Evolutionary conservation across 495 filamentous ascomycete species (phyloP), one percentile per base, ranked within the genome.

Genomic region (Penicillium nucicola): DNA sequence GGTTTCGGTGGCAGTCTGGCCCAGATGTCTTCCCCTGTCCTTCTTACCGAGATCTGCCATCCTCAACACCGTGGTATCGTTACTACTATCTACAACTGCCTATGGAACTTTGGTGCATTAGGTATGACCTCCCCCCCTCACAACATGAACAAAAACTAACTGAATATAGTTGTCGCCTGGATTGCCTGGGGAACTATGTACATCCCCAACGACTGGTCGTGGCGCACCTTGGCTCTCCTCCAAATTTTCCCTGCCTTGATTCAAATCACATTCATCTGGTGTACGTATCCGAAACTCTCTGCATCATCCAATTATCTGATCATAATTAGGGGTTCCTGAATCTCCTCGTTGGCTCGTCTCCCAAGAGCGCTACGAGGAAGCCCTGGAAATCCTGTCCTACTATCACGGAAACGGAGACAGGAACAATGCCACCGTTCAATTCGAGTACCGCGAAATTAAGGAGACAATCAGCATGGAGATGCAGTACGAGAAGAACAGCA

Each of bases 51-150:
- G 67, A 68, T 85, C 39, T 74, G 70, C 47, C 82, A 85, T 53
- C 79, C 82, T 35, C 81, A 84, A 61, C 81, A 84, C 52, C 81
- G 82, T 65, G 81, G 73, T 36, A 79, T 77, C 55, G 73, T 85
- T 55, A 85, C 82, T 23, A 77, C 78, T 33, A 76, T 85, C 34
- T 85, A 83, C 58, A 84, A 85, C 65, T 79, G 74, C 53, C 64
- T 82, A 50, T 85, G 81, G 82, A 82, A 84, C 62, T 69, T 80
- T 39, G 83, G 83, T 25, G 79, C 81, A 35, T 67, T 81, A 5
- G 15, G 53, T 56, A 30, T 2, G 31, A 5, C 4, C 4, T 3
- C 34, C 13, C 14, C 0, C 0, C 10, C 30, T 4, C 12, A 7
- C 17, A n/a, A 7, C 17, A n/a, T 2, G 12, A 8, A 8, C 23